phyloP scores from a whole-genome alignment of 2,329 filamentous ascomycete genomes.

The Coniochaeta sp. region DNA sequence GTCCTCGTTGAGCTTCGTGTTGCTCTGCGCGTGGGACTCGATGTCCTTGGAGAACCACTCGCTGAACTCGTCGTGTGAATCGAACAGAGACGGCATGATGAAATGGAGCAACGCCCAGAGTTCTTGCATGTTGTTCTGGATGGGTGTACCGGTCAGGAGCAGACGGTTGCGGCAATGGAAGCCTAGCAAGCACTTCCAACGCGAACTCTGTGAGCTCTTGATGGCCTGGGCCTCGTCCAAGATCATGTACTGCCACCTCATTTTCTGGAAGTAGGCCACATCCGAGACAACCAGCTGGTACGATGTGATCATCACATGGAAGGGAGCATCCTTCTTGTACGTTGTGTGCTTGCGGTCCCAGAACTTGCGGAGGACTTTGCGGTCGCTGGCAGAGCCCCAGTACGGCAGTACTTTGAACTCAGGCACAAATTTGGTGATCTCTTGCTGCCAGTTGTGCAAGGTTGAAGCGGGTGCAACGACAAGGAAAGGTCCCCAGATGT shows the following conservation, averaged over 20 bases:
- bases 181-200: slow-evolving; percentile 90
- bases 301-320: slow-evolving; percentile 93
- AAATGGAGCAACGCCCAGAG: slow-evolving; percentile 97
- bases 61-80: slow-evolving; percentile 86
- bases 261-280: slow-evolving; percentile 96
- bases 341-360: slow-evolving; percentile 98
- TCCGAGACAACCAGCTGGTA: slow-evolving; percentile 97
- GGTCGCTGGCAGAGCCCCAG: slow-evolving; percentile 90
- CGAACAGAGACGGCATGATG: slow-evolving; percentile 99
- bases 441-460: slow-evolving; percentile 98
- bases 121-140: slow-evolving; percentile 99
- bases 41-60: slow-evolving; percentile 96
- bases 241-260: slow-evolving; percentile 99
- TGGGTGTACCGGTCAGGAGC: slow-evolving; percentile 89
- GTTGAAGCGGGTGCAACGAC: slow-evolving; percentile 96
- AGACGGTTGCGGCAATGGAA: slow-evolving; percentile 96
- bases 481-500: slow-evolving; percentile 96
- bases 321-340: slow-evolving; percentile 86
- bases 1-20: slow-evolving; percentile 98
- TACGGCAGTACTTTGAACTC: slow-evolving; percentile 93
- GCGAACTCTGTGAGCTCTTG: slow-evolving; percentile 92
- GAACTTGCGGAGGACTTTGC: slow-evolving; percentile 95
- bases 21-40: slow-evolving; percentile 95
- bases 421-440: slow-evolving; percentile 91
- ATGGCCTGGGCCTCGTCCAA: slow-evolving; percentile 97